Conservation (phyloP, 2,329 filamentous ascomycete genomes). For the Hymenotorrendiella dingleyae region DNA sequence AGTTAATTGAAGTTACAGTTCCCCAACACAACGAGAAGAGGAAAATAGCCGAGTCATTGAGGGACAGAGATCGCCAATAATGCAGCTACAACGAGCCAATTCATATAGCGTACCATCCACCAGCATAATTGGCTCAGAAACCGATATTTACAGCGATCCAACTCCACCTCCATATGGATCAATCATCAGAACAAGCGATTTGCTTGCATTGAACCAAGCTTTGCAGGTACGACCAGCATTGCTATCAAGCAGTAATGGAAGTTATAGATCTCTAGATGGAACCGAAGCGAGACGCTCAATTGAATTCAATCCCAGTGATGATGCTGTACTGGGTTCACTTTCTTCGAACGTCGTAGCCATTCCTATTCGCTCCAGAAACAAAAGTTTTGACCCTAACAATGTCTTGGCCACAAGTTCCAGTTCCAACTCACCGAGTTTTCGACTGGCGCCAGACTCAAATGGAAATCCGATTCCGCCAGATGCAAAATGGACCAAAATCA, state of each 20-base stretch:
- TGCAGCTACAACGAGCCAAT: too few species aligned
- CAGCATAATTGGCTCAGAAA: conserved; percentile 17
- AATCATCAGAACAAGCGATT: conserved; percentile 23
- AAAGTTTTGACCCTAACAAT: conserved; percentile 5
- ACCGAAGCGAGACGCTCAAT: conserved; percentile 16
- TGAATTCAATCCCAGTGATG: conserved; percentile 15
- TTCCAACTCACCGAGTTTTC: conserved; percentile 4
- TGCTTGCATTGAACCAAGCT: conserved; percentile 15
- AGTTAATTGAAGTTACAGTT: too few species aligned
- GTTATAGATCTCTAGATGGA: conserved; percentile 14
- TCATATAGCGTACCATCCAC: too few species aligned
- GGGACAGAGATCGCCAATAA: too few species aligned
- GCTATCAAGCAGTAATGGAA: conserved; percentile 19
- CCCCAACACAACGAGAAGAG: too few species aligned
- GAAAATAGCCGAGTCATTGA: too few species aligned
- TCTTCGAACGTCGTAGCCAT: conserved; percentile 15
- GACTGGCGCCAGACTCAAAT: conserved; percentile 49
- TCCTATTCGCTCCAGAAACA: conserved; percentile 13
- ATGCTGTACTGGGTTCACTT: conserved; percentile 8
- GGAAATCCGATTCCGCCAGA: conserved; percentile 51
- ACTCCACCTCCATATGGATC: conserved; percentile 10
- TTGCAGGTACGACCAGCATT: conserved; percentile 13
- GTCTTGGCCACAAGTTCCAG: conserved; percentile 12
- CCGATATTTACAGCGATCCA: conserved; percentile 8
- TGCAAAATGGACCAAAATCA: conserved; percentile 55